Base-by-base conservation (phyloP, 2,329 filamentous ascomycete genomes). In the Colletotrichum sojae region DNA sequence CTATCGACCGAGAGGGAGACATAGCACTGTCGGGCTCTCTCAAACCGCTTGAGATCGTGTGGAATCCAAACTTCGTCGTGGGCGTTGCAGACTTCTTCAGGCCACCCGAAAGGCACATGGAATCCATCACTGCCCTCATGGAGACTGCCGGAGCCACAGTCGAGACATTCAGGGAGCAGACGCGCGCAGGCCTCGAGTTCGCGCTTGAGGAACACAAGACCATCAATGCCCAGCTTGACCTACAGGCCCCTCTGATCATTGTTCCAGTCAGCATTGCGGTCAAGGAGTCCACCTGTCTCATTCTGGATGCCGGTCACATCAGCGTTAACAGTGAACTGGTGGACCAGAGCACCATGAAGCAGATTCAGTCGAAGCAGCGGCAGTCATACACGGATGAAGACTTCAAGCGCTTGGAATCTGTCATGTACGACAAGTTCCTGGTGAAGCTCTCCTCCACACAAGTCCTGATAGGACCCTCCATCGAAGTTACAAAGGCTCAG, bases 361-460 rank as follows among this genome's bases (percentile, higher is more conserved):
- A 98, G 68, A 90, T 99, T 3, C 94, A 98, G 76, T 90, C 92
- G 20, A 99, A 98, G 77, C 94, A 98, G 76, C 92, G 90, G 63
- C 92, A 95, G 65, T 85, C 92, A 27, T 98, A 97, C 76, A 96
- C 91, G 6, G 94, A 97, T 15, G 91, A 95, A 69, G 97, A 99
- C 76, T 94, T 94, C 78, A 91, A 92, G 78, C 89, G 91, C 53
- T 88, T 99, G 4, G 94, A 98, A 78, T 93, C 92, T 16, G 86
- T 97, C 74, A 97, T 99, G 92, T 99, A 99, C 77, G 96, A 99
- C 85, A 96, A 94, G 63, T 99, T 99, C 79, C 85, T 94, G 49
- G 89, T 99, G 74, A 97, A 97, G 76, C 85, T 99, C 31, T 92
- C 97, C 20, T 97, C 95, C 0, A 99, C 96, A 0, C 96, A 99